Evolutionary conservation across 148 eudicot genomes (phyloP), one percentile per base, ranked within the genome.

Genomic region (Gaultheria prostrata): DNA sequence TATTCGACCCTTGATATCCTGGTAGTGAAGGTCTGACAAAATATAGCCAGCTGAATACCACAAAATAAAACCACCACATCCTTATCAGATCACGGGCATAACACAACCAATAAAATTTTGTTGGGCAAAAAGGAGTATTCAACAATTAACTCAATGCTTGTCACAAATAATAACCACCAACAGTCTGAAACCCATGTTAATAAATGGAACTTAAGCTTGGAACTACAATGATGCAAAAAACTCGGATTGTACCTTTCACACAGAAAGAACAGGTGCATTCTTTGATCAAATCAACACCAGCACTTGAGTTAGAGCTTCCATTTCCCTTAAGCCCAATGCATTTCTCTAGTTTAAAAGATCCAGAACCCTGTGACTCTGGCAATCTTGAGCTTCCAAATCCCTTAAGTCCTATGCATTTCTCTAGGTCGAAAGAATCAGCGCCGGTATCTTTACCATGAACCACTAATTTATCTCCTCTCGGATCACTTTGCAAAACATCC

Each of bases 241-340:
- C 71, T 65, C 15, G 33, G 71, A 12, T 28, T 28, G 57, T 81
- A 96, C 98, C 98, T 89, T 96, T 93, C 0, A 88, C 86, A 84
- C 98, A 95, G 88, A 96, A 93, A n/a, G 98, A 92, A 84, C 98
- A 96, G 2, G 95, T 73, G 84, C 97, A 96, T 77, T 84, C 65
- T 75, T 91, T 93, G 57, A 94, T 87, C 76, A 80, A 82, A 83
- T 92, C 89, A 20, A 82, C 26, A 51, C 81, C 86, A 49, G 78
- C 82, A 85, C 78, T 83, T 33, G 87, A 86, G 80, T 83, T 85
- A 39, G 85, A 83, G 35, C 83, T 76, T 54, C 86, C 90, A 88
- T 89, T 91, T 14, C 83, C 87, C 72, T 88, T 89, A 17, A 83
- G 81, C 50, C 81, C 80, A 0, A 73, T 85, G 82, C 93, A 92